phyloP scores from a whole-genome alignment of 2,329 filamentous ascomycete species.

The Diaporthe ilicicola region DNA sequence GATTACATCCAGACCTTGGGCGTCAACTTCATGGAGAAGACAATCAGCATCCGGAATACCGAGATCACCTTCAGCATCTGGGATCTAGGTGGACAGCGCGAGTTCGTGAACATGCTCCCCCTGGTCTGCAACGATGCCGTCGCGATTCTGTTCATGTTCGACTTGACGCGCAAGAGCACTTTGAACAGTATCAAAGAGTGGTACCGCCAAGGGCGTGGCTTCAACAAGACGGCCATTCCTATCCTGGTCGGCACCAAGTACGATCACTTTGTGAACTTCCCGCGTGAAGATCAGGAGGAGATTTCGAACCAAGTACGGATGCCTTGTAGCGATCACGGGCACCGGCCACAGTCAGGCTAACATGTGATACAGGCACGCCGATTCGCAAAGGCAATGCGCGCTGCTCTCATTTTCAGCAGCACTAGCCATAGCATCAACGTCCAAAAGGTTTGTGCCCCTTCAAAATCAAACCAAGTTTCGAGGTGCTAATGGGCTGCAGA shows the following conservation, averaged over 20 bases:
- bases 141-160: conserved; percentile 99
- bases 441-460: conserved; percentile 76
- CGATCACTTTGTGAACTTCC: conserved; percentile 99
- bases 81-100: conserved; percentile 96
- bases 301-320: conserved; percentile 87
- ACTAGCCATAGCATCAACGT: conserved; percentile 99
- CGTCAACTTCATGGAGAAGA: conserved; percentile 99
- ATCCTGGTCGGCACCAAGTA: conserved; percentile 98
- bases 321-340: conserved; percentile 29
- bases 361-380: conserved; percentile 75
- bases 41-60: conserved; percentile 98
- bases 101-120: conserved; percentile 99
- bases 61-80: conserved; percentile 99
- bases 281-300: conserved; percentile 96
- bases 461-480: not conserved
- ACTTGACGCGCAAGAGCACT: conserved; percentile 96
- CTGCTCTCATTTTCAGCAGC: conserved; percentile 96
- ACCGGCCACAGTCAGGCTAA: conserved; percentile 34
- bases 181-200: conserved; percentile 99
- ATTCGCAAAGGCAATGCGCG: conserved; percentile 98
- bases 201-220: conserved; percentile 96
- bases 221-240: conserved; percentile 99
- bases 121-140: conserved; percentile 99
- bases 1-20: conserved; percentile 99
- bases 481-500: conserved; percentile 61